phyloP scores from a whole-genome alignment of 768 basidiomycete species.

The Artomyces pyxidatus region DNA sequence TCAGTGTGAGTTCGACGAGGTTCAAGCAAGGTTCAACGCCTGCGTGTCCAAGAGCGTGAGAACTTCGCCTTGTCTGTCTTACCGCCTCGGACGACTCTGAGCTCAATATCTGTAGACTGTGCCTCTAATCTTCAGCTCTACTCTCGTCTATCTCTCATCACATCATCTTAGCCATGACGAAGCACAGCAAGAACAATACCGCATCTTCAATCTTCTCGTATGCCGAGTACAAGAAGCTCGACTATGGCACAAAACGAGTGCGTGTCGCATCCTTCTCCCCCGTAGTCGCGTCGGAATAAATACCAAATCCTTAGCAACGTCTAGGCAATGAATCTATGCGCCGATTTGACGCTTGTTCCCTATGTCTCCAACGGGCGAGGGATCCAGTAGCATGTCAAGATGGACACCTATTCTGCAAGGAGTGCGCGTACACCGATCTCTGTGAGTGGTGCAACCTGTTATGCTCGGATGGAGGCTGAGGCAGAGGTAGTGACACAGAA shows the following conservation, averaged over 20 bases:
- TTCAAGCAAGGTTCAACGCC: no score
- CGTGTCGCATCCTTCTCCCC: slow-evolving; percentile 14
- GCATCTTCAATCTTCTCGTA: slow-evolving; percentile 87
- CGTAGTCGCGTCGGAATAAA: background rate
- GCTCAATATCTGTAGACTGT: no score
- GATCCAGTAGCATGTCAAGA: slow-evolving; percentile 77
- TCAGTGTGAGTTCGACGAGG: no score
- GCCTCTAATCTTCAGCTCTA: no score
- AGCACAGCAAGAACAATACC: slow-evolving; percentile 87
- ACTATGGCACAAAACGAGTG: slow-evolving; percentile 78
- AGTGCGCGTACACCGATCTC: slow-evolving; percentile 85
- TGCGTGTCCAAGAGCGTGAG: no score
- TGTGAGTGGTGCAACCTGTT: slow-evolving; percentile 34
- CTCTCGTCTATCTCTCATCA: no score
- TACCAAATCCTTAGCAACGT: slow-evolving; percentile 42
- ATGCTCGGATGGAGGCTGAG: background rate
- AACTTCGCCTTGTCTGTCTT: no score
- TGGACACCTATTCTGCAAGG: slow-evolving; percentile 94
- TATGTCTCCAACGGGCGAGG: slow-evolving; percentile 78
- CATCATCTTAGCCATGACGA: slow-evolving; percentile 78
- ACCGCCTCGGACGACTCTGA: no score
- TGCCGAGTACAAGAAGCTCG: slow-evolving; percentile 78
- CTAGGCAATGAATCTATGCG: slow-evolving; percentile 92
- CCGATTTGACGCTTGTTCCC: slow-evolving; percentile 81
- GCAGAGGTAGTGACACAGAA: slow-evolving; percentile 67